Evolutionary conservation across 345 rosid species (phyloP).

Genomic region (Murraya koenigii): DNA sequence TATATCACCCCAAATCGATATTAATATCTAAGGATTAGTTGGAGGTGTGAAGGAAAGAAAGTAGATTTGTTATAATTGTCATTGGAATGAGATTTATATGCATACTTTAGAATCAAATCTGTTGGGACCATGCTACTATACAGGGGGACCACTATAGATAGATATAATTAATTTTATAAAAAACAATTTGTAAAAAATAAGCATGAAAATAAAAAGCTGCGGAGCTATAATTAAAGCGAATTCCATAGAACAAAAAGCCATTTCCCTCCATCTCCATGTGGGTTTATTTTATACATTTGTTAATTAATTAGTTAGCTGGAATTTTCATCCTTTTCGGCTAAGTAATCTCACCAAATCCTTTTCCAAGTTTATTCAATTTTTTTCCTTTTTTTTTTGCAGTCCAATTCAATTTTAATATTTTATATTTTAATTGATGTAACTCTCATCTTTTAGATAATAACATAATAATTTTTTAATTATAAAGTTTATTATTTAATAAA

Average conservation of each 20-base stretch:
- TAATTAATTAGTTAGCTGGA: neutral
- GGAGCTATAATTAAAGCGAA: neutral
- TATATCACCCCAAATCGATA: too few species aligned
- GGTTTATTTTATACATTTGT: neutral
- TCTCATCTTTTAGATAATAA: too few species aligned
- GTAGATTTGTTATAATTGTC: neutral
- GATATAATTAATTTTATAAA: neutral
- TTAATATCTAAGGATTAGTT: too few species aligned
- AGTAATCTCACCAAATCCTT: neutral
- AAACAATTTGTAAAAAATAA: neutral
- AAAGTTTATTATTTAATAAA: too few species aligned
- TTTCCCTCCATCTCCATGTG: neutral
- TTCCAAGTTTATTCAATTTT: too few species aligned
- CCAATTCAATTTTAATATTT: too few species aligned
- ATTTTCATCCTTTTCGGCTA: neutral
- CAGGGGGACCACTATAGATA: neutral
- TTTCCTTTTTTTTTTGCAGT: neutral
- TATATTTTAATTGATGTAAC: too few species aligned
- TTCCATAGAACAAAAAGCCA: neutral
- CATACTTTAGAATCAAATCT: neutral
- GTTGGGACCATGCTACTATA: neutral
- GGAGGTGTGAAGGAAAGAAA: too few species aligned
- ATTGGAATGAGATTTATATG: neutral
- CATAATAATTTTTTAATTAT: too few species aligned
- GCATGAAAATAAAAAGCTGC: neutral